phyloP scores from a whole-genome alignment of 2,329 filamentous ascomycete genomes.

The Talaromyces albobiverticillius region DNA sequence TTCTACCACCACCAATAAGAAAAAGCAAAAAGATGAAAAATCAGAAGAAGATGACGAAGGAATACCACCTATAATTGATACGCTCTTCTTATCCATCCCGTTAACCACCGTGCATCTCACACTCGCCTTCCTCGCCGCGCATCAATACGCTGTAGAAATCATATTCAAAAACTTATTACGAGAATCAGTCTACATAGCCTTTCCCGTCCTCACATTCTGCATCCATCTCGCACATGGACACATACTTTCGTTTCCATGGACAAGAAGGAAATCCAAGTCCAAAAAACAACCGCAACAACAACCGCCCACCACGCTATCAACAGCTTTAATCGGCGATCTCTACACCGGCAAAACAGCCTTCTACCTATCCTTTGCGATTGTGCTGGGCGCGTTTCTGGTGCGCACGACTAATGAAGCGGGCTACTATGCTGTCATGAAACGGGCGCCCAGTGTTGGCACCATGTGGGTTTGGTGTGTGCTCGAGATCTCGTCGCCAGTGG shows the following conservation, averaged over 20 bases:
- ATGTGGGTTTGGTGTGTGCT: slow-evolving; percentile 92
- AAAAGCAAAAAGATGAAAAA: not conserved
- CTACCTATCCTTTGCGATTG: slow-evolving; percentile 31
- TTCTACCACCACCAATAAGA: slow-evolving; percentile 11
- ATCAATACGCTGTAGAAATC: slow-evolving; percentile 44
- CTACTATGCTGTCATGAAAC: slow-evolving; percentile 89
- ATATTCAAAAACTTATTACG: slow-evolving; percentile 29
- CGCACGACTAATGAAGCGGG: slow-evolving; percentile 74
- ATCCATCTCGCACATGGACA: slow-evolving; percentile 46
- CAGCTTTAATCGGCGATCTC: slow-evolving; percentile 2
- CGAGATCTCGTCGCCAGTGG: slow-evolving; percentile 72
- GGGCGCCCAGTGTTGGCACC: slow-evolving; percentile 80
- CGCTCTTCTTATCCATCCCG: slow-evolving; percentile 41
- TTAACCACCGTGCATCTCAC: slow-evolving; percentile 46
- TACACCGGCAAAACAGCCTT: slow-evolving; percentile 28
- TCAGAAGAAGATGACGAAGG: slow-evolving; percentile 13
- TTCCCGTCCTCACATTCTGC: slow-evolving; percentile 43
- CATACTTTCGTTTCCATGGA: slow-evolving; percentile 24
- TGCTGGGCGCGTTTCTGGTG: slow-evolving; percentile 74
- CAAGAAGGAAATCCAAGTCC: not conserved
- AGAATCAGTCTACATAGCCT: slow-evolving; percentile 37
- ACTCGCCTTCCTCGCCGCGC: slow-evolving; percentile 43
- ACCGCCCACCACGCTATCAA: not conserved
- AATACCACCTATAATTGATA: slow-evolving; percentile 41
- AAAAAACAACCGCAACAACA: not conserved